These are phyloP conservation scores for Tolypocladium tundrense DNA, from an alignment of 2,329 filamentous ascomycete species.

Conservation along the genomic window DNA sequence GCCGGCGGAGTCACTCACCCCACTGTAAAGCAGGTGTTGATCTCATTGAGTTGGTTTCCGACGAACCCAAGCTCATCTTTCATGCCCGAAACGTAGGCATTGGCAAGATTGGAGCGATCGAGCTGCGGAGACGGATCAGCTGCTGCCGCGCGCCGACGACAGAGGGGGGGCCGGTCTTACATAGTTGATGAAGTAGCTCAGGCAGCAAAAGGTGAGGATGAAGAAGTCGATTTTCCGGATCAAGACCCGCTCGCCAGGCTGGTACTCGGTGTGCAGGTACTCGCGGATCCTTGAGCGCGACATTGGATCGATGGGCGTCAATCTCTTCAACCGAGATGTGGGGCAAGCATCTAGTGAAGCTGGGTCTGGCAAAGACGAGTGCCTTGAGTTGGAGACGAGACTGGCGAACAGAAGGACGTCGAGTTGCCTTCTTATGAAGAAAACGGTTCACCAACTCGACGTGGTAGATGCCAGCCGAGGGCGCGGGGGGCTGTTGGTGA, in stretches of 20 bases:
- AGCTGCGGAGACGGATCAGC: slow-evolving; percentile 12
- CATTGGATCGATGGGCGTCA: not conserved
- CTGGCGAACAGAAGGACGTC: not conserved
- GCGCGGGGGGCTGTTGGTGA: not conserved
- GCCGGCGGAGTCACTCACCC: slow-evolving; percentile 15
- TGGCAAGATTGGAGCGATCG: slow-evolving; percentile 27
- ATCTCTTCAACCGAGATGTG: not conserved
- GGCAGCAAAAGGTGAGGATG: slow-evolving; percentile 53
- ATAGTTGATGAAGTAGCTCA: slow-evolving; percentile 46
- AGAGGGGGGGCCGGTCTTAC: slow-evolving; percentile 17
- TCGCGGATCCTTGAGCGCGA: slow-evolving; percentile 11
- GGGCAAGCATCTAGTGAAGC: not conserved
- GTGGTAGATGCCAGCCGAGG: not conserved
- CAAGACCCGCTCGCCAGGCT: slow-evolving; percentile 31
- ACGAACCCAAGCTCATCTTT: slow-evolving; percentile 35
- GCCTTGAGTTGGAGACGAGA: not conserved
- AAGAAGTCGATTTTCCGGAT: slow-evolving; percentile 54
- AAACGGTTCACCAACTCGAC: not conserved
- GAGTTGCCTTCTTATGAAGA: not conserved
- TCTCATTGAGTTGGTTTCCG: slow-evolving; percentile 29
- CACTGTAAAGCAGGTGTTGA: slow-evolving; percentile 25
- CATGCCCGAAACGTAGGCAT: slow-evolving; percentile 34
- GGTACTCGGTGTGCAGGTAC: slow-evolving; percentile 23
- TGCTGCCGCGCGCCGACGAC: not conserved
- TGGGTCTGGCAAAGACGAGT: not conserved